A percentile compares a stretch with the other conserved stretches of the same genome.
These are phyloP conservation scores for Ramularia endophylla DNA, from an alignment of 2,329 filamentous ascomycete genomes.

Conservation along the genomic window DNA sequence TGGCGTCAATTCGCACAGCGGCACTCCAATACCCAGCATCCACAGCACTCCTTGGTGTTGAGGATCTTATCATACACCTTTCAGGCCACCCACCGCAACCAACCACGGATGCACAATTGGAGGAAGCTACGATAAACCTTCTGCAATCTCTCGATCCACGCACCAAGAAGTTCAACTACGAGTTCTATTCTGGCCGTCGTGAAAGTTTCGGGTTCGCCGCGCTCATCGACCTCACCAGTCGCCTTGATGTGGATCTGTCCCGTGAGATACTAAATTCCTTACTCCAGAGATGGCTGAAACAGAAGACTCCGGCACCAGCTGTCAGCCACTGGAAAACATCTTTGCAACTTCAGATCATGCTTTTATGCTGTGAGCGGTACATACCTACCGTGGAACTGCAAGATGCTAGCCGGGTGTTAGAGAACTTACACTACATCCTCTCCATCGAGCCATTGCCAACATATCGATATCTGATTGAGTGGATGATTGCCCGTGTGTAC, in stretches of 20 bases:
- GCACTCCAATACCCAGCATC: slow-evolving; percentile 24
- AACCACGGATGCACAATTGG: slow-evolving; percentile 41
- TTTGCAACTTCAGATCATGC: slow-evolving; percentile 42
- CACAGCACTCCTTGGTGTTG: slow-evolving; percentile 31
- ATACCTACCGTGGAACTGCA: slow-evolving; percentile 12
- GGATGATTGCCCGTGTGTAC: slow-evolving; percentile 42
- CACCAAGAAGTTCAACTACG: slow-evolving; percentile 28
- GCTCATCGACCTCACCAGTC: slow-evolving; percentile 40
- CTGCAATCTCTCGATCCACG: slow-evolving; percentile 28
- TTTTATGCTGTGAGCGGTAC: slow-evolving; percentile 38
- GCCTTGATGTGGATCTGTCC: slow-evolving; percentile 23
- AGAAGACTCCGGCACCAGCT: slow-evolving; percentile 38
- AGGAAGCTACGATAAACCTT: slow-evolving; percentile 34
- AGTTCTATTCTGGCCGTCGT: slow-evolving; percentile 40
- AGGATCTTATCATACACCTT: slow-evolving; percentile 36
- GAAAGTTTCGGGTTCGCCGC: slow-evolving; percentile 41
- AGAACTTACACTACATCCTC: slow-evolving; percentile 36
- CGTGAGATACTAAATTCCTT: slow-evolving; percentile 31
- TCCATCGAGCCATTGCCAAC: slow-evolving; percentile 43
- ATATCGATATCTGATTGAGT: slow-evolving; percentile 43
- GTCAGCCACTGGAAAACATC: slow-evolving; percentile 45
- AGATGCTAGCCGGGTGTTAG: slow-evolving; percentile 31
- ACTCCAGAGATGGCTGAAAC: slow-evolving; percentile 38
- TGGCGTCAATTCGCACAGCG: slow-evolving; percentile 20
- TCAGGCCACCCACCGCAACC: slow-evolving; percentile 37